Percentiles rank a stretch among this genome's conserved stretches.
These are phyloP conservation scores for Syncephalastrum monosporum DNA, from an alignment of 371 early-diverging fungal genomes.

Conservation along the genomic window DNA sequence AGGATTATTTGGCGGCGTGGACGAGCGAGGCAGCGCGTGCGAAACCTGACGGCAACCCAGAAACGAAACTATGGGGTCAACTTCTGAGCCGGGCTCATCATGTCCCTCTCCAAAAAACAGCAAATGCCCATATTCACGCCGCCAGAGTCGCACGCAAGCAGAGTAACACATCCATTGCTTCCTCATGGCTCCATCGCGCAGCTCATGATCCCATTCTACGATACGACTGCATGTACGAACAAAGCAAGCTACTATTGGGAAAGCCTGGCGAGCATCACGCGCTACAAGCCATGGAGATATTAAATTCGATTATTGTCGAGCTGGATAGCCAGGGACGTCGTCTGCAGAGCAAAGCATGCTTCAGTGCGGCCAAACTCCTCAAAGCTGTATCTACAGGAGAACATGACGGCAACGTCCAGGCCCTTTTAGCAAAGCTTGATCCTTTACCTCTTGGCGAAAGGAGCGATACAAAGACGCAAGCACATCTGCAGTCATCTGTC, in stretches of 20 bases:
- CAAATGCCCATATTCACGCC: conserved; percentile 15
- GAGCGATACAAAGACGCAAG: background rate
- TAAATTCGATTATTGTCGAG: conserved; percentile 16
- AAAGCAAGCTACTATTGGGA: conserved; percentile 19
- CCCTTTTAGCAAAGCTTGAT: background rate
- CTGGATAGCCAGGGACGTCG: conserved; percentile 11
- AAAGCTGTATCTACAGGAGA: background rate
- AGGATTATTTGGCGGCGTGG: background rate
- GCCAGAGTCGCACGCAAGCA: conserved; percentile 34
- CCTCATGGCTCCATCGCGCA: conserved; percentile 16
- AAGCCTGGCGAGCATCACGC: conserved; percentile 9
- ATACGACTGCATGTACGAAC: conserved; percentile 29
- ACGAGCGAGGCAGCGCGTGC: too few relatives aligned
- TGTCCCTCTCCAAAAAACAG: background rate
- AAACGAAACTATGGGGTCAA: conserved; percentile 4
- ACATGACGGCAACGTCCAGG: background rate
- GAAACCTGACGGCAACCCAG: background rate
- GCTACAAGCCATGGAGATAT: conserved; percentile 19
- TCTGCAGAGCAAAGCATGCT: conserved; percentile 25
- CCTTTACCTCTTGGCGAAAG: too few relatives aligned
- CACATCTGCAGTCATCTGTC: conserved; percentile 23
- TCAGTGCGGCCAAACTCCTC: conserved; percentile 9
- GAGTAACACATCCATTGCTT: conserved; percentile 23
- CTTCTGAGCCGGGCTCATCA: background rate
- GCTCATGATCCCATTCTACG: conserved; percentile 8